Evolutionary conservation across 2,329 filamentous ascomycete species (phyloP), one percentile per base, ranked within the genome.

Genomic region (Capronia americana): DNA sequence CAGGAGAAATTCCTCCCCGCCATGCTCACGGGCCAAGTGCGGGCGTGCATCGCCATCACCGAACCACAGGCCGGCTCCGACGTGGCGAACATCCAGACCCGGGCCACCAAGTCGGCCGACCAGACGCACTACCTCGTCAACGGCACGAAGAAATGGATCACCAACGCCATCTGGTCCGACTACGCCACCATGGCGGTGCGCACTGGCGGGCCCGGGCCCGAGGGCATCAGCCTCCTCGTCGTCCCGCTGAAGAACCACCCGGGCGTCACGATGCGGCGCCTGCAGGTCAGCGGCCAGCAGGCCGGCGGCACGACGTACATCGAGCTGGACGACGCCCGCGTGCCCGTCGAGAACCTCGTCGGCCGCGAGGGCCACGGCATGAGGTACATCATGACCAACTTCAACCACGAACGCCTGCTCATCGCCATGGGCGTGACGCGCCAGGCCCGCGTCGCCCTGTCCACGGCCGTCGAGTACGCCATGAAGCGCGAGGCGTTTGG

Each of bases 71-170:
- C 90, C 0, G 90, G 90, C 0, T 88, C 85, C 57, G 90, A 93
- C 74, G 90, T 93, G 1, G 88, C 89, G 4, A 89, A 88, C 72
- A 90, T 92, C 69, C 83, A 83, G 3, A 92, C 90, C 0, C 90
- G 86, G 0, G 90, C 90, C 2, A 80, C 77, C 2, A 88, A 87
- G 75, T 85, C 82, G 6, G 74, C 80, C 0, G 87, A 89, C 73
- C 89, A 89, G 5, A 87, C 86, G 74, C 79, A 86, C 72, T 92
- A 90, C 73, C 82, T 92, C 53, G 79, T 93, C 55, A 92, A 91
- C 64, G 90, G 90, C n/a, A 83, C 84, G 0, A 93, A 92, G 84
- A 92, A 93, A 78, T 93, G 90, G 57, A 91, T 91, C 73, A 91
- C 88, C 0, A 91, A 90, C 73, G 90, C 87, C 5, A 86, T 91